Evolutionary conservation across 106 monocot species (phyloP).

Genomic region (Allium cepa): DNA sequence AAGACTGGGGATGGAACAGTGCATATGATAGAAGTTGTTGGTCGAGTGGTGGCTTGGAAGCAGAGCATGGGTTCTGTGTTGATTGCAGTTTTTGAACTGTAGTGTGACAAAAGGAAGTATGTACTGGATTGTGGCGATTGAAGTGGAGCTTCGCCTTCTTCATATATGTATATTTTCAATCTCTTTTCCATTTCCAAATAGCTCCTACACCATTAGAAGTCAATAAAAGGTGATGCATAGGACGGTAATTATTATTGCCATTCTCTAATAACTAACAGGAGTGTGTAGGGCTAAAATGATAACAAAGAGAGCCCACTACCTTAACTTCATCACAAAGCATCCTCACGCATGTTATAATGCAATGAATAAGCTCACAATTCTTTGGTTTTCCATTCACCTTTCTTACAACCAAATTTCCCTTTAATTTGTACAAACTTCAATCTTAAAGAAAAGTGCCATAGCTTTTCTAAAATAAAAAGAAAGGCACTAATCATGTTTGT

Average conservation of each 20-base stretch:
- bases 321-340: too few relatives aligned
- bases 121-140: too few relatives aligned
- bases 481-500: not conserved
- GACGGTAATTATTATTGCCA: not conserved
- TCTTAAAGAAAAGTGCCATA: not conserved
- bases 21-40: too few relatives aligned
- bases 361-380: too few relatives aligned
- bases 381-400: not conserved
- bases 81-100: too few relatives aligned
- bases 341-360: too few relatives aligned
- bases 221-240: not conserved
- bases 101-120: too few relatives aligned
- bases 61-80: too few relatives aligned
- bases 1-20: too few relatives aligned
- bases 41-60: too few relatives aligned
- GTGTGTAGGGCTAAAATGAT: not conserved
- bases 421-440: not conserved
- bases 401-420: not conserved
- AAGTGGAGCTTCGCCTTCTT: constrained; percentile 72
- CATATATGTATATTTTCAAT: constrained; percentile 63
- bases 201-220: constrained; percentile 31
- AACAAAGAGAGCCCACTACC: not conserved
- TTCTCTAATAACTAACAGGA: not conserved
- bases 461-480: not conserved
- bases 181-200: constrained; percentile 68